Percentiles rank a stretch among this genome's conserved stretches.
Evolutionary conservation across 805 yeast genomes (phyloP).

Genomic region (Candida verbasci): DNA sequence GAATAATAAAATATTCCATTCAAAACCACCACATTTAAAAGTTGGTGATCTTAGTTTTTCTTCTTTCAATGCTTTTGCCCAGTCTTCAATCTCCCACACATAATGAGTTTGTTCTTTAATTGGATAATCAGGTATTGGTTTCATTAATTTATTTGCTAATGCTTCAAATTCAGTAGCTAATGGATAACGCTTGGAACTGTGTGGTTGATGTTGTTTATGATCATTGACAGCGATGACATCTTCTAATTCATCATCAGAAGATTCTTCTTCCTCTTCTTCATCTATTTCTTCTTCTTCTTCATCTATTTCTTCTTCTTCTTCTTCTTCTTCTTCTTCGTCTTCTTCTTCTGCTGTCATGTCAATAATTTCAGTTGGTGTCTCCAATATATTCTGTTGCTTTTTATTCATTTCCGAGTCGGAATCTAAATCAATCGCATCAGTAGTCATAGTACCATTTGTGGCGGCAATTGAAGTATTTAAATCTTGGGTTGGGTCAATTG

Average conservation of each 20-base stretch:
- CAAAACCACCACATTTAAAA: constrained; percentile 56
- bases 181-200: constrained; percentile 4
- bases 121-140: constrained; percentile 38
- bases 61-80: constrained; percentile 36
- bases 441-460: constrained; percentile 2
- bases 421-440: constrained; percentile 5
- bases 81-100: constrained; percentile 51
- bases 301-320: constrained; percentile 13
- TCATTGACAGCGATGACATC: constrained; percentile 6
- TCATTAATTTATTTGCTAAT: constrained; percentile 28
- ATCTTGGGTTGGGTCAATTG: neutral
- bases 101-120: constrained; percentile 25
- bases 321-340: constrained; percentile 14
- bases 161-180: constrained; percentile 28
- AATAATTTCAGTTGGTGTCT: constrained; percentile 3
- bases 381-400: neutral
- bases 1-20: constrained; percentile 70
- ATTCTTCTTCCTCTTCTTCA: constrained; percentile 13
- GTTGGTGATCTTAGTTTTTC: constrained; percentile 44
- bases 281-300: constrained; percentile 16
- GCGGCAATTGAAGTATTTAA: neutral
- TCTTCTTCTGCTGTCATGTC: constrained; percentile 13
- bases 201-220: neutral
- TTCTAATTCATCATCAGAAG: constrained; percentile 1
- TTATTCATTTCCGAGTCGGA: constrained; percentile 1